A percentile compares a stretch with the other conserved stretches of the same genome.
Evolutionary conservation across 495 filamentous ascomycete species (phyloP).

Genomic region (Penicillium crystallinum): DNA sequence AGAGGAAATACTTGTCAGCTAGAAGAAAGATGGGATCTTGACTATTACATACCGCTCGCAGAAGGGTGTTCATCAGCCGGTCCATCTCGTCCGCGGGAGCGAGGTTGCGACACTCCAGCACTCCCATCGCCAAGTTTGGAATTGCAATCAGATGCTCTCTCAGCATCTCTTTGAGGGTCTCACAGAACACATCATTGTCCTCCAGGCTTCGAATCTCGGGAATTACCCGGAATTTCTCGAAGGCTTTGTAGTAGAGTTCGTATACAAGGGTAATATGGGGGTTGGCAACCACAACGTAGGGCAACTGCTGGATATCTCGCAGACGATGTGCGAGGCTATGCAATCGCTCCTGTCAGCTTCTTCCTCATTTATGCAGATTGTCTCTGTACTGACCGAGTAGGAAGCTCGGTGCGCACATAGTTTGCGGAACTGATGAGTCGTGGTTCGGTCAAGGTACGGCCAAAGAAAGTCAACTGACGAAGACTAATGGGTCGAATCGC

Average conservation of each 20-base stretch:
- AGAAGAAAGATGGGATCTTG: not conserved
- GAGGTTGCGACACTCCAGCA: constrained; percentile 77
- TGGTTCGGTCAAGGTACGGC: constrained; percentile 81
- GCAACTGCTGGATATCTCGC: constrained; percentile 94
- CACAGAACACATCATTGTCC: constrained; percentile 88
- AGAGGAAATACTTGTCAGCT: not conserved
- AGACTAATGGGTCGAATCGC: constrained; percentile 83
- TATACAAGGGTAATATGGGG: constrained; percentile 89
- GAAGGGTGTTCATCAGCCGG: constrained; percentile 88
- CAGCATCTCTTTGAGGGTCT: constrained; percentile 69
- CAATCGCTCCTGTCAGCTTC: not conserved
- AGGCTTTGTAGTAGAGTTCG: constrained; percentile 93
- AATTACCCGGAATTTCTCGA: constrained; percentile 80
- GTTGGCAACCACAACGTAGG: constrained; percentile 96
- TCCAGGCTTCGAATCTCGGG: constrained; percentile 78
- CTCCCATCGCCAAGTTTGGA: constrained; percentile 87
- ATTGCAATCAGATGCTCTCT: constrained; percentile 90
- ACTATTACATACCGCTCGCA: constrained; percentile 70
- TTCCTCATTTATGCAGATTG: not conserved
- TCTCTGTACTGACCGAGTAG: constrained; percentile 58
- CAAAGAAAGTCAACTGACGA: constrained; percentile 91
- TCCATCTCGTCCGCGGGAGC: constrained; percentile 77
- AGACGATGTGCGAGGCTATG: constrained; percentile 84
- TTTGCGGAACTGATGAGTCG: constrained; percentile 91
- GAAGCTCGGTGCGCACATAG: constrained; percentile 93